phyloP scores from a whole-genome alignment of 1,284 basidiomycete species.

The Peniophora sp. region DNA sequence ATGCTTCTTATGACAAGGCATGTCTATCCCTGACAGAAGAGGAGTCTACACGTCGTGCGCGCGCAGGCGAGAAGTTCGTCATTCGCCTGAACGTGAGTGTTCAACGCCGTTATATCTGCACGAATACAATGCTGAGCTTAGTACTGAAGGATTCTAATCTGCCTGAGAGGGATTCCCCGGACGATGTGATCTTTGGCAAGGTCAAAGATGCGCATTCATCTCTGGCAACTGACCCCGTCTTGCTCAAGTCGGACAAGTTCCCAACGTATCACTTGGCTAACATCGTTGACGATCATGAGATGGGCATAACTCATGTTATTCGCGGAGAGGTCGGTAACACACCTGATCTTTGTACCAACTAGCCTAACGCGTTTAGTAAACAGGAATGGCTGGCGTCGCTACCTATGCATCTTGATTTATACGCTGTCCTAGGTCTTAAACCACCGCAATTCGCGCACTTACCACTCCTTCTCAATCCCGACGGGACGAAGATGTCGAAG shows the following conservation, averaged over 20 bases:
- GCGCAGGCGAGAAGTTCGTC: slow-evolving; percentile 70
- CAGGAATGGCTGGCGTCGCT: slow-evolving; percentile 96
- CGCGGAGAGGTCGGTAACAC: slow-evolving; percentile 72
- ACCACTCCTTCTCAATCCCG: slow-evolving; percentile 83
- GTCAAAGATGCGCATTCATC: slow-evolving; percentile 71
- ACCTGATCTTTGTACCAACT: background rate
- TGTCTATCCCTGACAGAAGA: slow-evolving; percentile 83
- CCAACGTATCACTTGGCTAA: slow-evolving; percentile 97
- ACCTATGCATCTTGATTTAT: slow-evolving; percentile 89
- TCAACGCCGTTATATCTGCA: slow-evolving; percentile 1
- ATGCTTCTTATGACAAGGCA: slow-evolving; percentile 76
- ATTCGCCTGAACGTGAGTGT: slow-evolving; percentile 79
- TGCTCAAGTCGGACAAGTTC: slow-evolving; percentile 88
- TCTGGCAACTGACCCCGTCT: slow-evolving; percentile 82
- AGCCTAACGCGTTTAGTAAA: background rate
- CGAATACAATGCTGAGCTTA: slow-evolving; percentile 10
- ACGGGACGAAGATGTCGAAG: slow-evolving; percentile 94
- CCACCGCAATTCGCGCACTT: slow-evolving; percentile 88
- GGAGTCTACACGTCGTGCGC: slow-evolving; percentile 70
- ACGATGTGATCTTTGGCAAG: slow-evolving; percentile 73
- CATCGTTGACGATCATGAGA: slow-evolving; percentile 92
- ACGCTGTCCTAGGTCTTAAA: slow-evolving; percentile 65
- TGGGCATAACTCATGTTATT: slow-evolving; percentile 94
- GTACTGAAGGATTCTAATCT: slow-evolving; percentile 42
- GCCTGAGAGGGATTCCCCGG: slow-evolving; percentile 35